Evolutionary conservation across 2,329 filamentous ascomycete genomes (phyloP), one percentile per base, ranked within the genome.

Genomic region (Didymella sp.): DNA sequence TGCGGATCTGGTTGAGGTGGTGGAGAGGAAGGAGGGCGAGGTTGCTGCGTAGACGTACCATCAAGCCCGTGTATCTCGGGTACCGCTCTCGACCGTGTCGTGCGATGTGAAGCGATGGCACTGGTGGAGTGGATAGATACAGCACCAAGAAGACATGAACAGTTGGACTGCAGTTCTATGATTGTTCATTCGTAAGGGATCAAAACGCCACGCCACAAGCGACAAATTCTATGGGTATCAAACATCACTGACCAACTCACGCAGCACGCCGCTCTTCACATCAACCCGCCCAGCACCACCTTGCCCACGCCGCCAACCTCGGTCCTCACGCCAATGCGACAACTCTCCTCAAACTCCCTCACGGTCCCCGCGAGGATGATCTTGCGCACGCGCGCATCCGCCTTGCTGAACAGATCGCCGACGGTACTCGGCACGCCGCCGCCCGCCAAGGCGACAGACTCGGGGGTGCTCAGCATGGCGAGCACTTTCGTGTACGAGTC

Each of bases 331-430:
- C 89, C 88, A 41, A 81, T 82, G 42, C 94, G 82, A 73, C 90
- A 95, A 19, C 87, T 86, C 56, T 97, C 94, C 75, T 98, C 95
- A 74, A 98, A 97, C 72, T 99, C 95, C 65, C 92, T 88, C 44
- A 97, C 89, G 1, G 96, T 86, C 6, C 90, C 90, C 43, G 91
- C 88, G 1, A 99, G 85, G 59, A 99, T 89, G 47, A 97, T 87
- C 79, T 97, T 98, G 60, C 93, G 84, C 41, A 99, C 84, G 62
- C 87, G 88, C 6, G 88, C 85, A 77, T 99, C 95, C 0, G 91
- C 91, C 77, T 99, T 99, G 11, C 87, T 85, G 66, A 99, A 99
- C 51, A 94, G 81, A 73, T 98, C 95, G 0, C 88, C 90, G 0
- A 98, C 82, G 0, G 64, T 61, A 24, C 64, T 69, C 22, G 71